These are phyloP conservation scores for Vigna hirtella DNA, from an alignment of 306 rosid genomes.

Conservation along the genomic window DNA sequence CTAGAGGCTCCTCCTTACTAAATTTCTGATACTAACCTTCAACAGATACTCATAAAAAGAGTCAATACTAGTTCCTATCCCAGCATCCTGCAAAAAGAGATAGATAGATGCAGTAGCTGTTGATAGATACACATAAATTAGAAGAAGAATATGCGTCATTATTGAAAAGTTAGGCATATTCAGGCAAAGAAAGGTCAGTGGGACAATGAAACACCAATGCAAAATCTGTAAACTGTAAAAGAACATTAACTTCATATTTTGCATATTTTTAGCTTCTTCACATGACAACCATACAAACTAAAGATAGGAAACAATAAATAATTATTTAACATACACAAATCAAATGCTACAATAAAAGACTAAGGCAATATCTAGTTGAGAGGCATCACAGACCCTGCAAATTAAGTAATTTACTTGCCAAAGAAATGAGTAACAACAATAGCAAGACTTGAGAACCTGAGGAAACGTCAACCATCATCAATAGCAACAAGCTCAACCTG, in stretches of 20 bases:
- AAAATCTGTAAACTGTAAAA: constrained; percentile 23
- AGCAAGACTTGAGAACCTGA: background rate
- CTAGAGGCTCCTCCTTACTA: constrained; percentile 36
- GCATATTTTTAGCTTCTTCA: background rate
- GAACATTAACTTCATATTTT: background rate
- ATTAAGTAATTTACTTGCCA: background rate
- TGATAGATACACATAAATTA: constrained; percentile 7
- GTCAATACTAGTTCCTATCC: constrained; percentile 98
- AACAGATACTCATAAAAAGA: constrained; percentile 94
- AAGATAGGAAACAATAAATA: constrained; percentile 8
- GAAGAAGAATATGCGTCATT: constrained; percentile 10
- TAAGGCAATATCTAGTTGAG: constrained; percentile 2
- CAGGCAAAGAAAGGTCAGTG: constrained; percentile 10
- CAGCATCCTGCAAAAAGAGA: constrained; percentile 85
- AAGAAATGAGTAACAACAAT: background rate
- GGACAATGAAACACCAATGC: constrained; percentile 1
- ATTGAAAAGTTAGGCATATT: background rate
- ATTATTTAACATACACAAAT: background rate
- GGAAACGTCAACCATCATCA: background rate
- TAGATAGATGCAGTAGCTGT: constrained; percentile 36
- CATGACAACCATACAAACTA: constrained; percentile 10
- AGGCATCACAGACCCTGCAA: constrained; percentile 25
- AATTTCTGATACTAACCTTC: constrained; percentile 71
- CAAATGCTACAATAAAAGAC: background rate
- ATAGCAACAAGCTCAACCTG: background rate